Conservation (phyloP, 2,329 filamentous ascomycete genomes). For the Curvularia spicifera region DNA sequence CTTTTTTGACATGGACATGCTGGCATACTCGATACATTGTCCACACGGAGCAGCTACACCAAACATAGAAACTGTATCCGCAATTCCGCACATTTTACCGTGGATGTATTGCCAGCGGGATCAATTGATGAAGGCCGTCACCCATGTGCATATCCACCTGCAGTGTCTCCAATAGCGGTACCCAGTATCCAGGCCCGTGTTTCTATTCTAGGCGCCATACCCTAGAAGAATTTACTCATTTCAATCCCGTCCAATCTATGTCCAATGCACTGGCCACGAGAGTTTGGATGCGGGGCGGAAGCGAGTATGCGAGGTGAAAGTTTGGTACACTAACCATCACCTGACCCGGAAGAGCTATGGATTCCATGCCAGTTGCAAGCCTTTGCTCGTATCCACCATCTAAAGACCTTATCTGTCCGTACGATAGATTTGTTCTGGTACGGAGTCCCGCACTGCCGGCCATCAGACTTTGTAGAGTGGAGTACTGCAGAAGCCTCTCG, state of each 20-base stretch:
- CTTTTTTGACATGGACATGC: constrained; percentile 10
- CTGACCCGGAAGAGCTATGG: constrained; percentile 18
- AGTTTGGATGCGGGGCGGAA: constrained; percentile 18
- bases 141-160: constrained; percentile 21
- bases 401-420: constrained; percentile 8
- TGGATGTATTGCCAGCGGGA: constrained; percentile 31
- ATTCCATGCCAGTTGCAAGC: neutral
- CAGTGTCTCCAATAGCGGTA: constrained; percentile 14
- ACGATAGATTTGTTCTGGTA: constrained; percentile 1
- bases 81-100: constrained; percentile 35
- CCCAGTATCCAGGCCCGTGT: constrained; percentile 30
- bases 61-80: constrained; percentile 28
- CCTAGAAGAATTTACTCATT: constrained; percentile 38
- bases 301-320: constrained; percentile 20
- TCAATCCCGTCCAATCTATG: constrained; percentile 41
- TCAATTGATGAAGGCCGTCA: constrained; percentile 35
- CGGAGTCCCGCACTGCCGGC: constrained; percentile 1
- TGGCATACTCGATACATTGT: constrained; percentile 24
- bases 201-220: constrained; percentile 42
- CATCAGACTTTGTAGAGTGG: constrained; percentile 15
- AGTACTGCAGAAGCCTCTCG: constrained; percentile 15
- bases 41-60: constrained; percentile 24
- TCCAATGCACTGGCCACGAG: constrained; percentile 27
- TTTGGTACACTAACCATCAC: constrained; percentile 15
- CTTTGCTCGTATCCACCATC: constrained; percentile 15